Base-by-base conservation (phyloP, 352 stramenopile species). In the Globisporangium cystogenes region DNA sequence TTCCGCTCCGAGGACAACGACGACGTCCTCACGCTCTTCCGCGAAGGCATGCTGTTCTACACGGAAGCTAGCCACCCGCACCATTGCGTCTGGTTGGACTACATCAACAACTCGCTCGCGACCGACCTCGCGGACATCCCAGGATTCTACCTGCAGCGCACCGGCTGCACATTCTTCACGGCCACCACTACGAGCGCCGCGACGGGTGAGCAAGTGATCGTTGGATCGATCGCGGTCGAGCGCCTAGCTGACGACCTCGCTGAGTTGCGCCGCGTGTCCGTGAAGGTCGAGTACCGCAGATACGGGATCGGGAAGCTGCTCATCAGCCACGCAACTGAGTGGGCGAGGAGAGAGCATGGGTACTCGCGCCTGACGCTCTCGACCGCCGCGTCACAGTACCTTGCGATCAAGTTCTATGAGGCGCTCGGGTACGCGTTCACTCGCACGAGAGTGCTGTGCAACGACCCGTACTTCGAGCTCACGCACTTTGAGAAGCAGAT, bases 111-210 rank as follows among this genome's bases (percentile, higher is more conserved):
- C 41, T 48, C 48, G 14, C 35, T 61, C 11, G 31, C 29, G 5
- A 51, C 48, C 15, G 55, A 63, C 29, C 42, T 63, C 23, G 41
- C 56, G 23, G 50, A 63, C 29, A 59, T 63, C 23, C 18, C 4
- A 4, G 41, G 41, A 14, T 42, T 37, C 18, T 63, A 59, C 31
- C 5, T 56, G 36, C 3, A 37, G 7, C 18, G 36, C 4, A 7
- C 23, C 8, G 65, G 68, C 18, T 67, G 62, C 10, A 52, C 67
- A 29, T 72, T 67, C 48, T 77, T 59, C 49, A 57, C 70, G 14
- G 62, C 60, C 11, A 62, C 61, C 1, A 37, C 48, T 1, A 31
- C 29, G 51, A 47, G 36, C n/a, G 40, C 21, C 15, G 8, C 31
- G n/a, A 51, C n/a, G 2, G 51, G 33, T 3, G 21, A 43, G 10